phyloP scores from a whole-genome alignment of 2,329 filamentous ascomycete genomes.

The Nemania serpens region DNA sequence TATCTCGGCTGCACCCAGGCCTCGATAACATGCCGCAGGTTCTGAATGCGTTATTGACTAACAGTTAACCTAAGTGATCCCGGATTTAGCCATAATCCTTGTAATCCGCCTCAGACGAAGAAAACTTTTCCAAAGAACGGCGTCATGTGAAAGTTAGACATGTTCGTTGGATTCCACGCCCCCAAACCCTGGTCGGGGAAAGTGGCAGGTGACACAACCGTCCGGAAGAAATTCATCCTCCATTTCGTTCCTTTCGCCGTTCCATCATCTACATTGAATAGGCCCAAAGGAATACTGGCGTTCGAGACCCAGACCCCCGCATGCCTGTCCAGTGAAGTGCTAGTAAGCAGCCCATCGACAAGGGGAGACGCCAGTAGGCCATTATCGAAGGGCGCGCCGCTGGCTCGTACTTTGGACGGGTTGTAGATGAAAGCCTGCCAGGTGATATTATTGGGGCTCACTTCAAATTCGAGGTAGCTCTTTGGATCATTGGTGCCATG shows the following conservation, averaged over 20 bases:
- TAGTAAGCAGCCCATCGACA: slow-evolving; percentile 48
- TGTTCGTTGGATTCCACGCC: slow-evolving; percentile 52
- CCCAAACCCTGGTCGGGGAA: slow-evolving; percentile 52
- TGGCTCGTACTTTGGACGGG: slow-evolving; percentile 50
- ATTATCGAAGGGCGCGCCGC: slow-evolving; percentile 50
- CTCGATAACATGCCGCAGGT: background rate
- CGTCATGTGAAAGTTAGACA: slow-evolving; percentile 55
- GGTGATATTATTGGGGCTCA: slow-evolving; percentile 56
- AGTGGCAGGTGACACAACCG: slow-evolving; percentile 47
- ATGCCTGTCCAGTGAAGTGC: slow-evolving; percentile 46
- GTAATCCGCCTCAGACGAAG: slow-evolving; percentile 25
- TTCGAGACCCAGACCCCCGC: slow-evolving; percentile 48
- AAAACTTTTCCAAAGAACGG: slow-evolving; percentile 46
- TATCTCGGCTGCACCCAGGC: no score
- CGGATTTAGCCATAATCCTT: background rate
- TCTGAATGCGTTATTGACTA: background rate
- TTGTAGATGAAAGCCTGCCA: slow-evolving; percentile 58
- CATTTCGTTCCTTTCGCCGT: slow-evolving; percentile 50
- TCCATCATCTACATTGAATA: slow-evolving; percentile 55
- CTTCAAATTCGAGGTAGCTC: slow-evolving; percentile 57
- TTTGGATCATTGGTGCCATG: slow-evolving; percentile 51
- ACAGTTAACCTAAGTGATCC: background rate
- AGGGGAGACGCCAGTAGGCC: slow-evolving; percentile 48
- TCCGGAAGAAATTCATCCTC: slow-evolving; percentile 60
- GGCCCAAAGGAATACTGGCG: slow-evolving; percentile 50